Conservation (phyloP, 306 rosid genomes). For the Acacia confusa region DNA sequence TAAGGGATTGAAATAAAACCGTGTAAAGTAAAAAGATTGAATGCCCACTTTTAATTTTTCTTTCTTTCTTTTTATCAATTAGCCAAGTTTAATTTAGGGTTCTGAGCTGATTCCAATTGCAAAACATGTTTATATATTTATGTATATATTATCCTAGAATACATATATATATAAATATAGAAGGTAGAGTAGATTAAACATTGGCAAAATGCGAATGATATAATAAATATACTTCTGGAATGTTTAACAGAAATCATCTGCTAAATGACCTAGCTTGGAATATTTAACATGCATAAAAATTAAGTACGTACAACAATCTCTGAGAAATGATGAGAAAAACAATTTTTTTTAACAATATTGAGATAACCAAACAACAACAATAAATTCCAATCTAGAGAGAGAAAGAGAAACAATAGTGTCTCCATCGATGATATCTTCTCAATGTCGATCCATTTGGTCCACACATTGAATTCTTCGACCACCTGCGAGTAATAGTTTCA, state of each 20-base stretch:
- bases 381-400: constrained; percentile 39
- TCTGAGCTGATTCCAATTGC: neutral
- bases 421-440: constrained; percentile 78
- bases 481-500: constrained; percentile 47
- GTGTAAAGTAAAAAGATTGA: too few relatives aligned
- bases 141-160: neutral
- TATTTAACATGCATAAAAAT: constrained; percentile 45
- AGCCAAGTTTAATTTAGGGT: neutral
- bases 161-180: too few relatives aligned
- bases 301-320: constrained; percentile 20
- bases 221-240: constrained; percentile 24
- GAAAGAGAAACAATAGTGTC: constrained; percentile 11
- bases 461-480: constrained; percentile 31
- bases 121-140: too few relatives aligned
- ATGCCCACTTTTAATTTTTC: too few relatives aligned
- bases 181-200: neutral
- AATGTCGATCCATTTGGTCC: constrained; percentile 63
- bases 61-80: neutral
- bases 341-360: constrained; percentile 44
- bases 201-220: constrained; percentile 9
- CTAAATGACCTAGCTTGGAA: constrained; percentile 41
- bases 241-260: constrained; percentile 35
- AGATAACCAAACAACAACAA: constrained; percentile 37
- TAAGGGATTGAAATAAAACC: too few relatives aligned
- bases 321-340: constrained; percentile 32